A percentile compares a stretch with the other conserved stretches of the same genome.
Conservation (phyloP, 345 rosid species). For the Salix purpurea region DNA sequence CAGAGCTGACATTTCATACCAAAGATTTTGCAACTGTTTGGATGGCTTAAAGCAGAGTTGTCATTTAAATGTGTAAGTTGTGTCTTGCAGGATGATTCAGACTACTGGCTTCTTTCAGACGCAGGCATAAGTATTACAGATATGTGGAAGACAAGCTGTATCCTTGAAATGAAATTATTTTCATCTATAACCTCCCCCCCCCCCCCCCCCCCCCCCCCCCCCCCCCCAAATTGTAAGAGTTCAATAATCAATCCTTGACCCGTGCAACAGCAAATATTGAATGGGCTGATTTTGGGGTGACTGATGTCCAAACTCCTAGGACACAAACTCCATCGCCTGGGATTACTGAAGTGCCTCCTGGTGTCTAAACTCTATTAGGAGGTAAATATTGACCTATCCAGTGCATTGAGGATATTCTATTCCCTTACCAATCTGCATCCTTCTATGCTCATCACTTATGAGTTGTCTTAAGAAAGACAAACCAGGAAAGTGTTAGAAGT, state of each 20-base stretch:
- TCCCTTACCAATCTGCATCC: background rate
- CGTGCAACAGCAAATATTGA: slow-evolving; percentile 50
- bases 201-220: background rate
- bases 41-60: background rate
- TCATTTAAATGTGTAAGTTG: background rate
- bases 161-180: slow-evolving; percentile 40
- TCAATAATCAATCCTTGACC: slow-evolving; percentile 45
- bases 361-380: slow-evolving; percentile 29
- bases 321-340: slow-evolving; percentile 53
- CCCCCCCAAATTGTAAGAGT: background rate
- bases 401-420: background rate
- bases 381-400: slow-evolving; percentile 25
- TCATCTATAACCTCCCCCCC: background rate
- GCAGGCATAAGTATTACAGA: slow-evolving; percentile 85
- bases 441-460: background rate
- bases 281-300: slow-evolving; percentile 66
- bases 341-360: slow-evolving; percentile 35
- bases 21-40: background rate
- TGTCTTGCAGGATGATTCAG: slow-evolving; percentile 64
- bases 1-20: background rate
- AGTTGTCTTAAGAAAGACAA: background rate
- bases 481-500: background rate
- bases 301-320: slow-evolving; percentile 43
- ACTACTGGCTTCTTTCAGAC: slow-evolving; percentile 89
- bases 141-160: slow-evolving; percentile 88